Conservation (phyloP, 768 basidiomycete species). For the Russula olivacea region DNA sequence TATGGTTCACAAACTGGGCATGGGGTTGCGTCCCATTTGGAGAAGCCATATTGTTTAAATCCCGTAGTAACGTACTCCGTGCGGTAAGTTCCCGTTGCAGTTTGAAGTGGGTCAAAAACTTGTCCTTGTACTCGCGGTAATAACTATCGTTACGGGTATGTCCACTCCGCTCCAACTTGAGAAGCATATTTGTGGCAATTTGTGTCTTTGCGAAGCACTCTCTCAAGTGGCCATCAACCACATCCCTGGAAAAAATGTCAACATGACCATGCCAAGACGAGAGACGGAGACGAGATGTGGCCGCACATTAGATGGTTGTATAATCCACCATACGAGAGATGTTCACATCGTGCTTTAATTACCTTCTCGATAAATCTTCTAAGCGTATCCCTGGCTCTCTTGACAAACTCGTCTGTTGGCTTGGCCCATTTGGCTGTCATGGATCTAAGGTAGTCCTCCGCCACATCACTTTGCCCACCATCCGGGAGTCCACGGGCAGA, state of each 20-base stretch:
- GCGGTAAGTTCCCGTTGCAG: slow-evolving; percentile 4
- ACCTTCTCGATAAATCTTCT: background rate
- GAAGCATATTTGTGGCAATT: background rate
- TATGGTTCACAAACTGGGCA: background rate
- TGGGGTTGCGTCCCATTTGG: background rate
- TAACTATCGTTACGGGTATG: slow-evolving; percentile 15
- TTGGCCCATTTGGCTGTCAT: slow-evolving; percentile 5
- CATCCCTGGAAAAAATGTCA: slow-evolving; percentile 2
- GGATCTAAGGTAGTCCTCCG: slow-evolving; percentile 9
- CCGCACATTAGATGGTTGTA: background rate
- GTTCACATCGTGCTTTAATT: background rate
- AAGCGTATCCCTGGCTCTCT: background rate
- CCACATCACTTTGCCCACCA: slow-evolving; percentile 9
- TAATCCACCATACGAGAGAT: slow-evolving; percentile 7
- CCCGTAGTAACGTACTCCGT: background rate
- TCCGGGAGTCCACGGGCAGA: slow-evolving; percentile 19
- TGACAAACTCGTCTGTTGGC: slow-evolving; percentile 9
- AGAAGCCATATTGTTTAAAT: background rate
- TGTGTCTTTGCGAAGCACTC: background rate
- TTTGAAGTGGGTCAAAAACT: slow-evolving; percentile 16
- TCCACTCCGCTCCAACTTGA: slow-evolving; percentile 15
- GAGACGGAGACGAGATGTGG: too few species aligned
- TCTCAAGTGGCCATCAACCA: slow-evolving; percentile 2
- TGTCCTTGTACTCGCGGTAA: slow-evolving; percentile 18
- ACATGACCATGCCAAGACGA: background rate